Percentiles rank a stretch among this genome's conserved stretches.
These are phyloP conservation scores for Boechera stricta DNA, from an alignment of 345 rosid species.

Conservation along the genomic window DNA sequence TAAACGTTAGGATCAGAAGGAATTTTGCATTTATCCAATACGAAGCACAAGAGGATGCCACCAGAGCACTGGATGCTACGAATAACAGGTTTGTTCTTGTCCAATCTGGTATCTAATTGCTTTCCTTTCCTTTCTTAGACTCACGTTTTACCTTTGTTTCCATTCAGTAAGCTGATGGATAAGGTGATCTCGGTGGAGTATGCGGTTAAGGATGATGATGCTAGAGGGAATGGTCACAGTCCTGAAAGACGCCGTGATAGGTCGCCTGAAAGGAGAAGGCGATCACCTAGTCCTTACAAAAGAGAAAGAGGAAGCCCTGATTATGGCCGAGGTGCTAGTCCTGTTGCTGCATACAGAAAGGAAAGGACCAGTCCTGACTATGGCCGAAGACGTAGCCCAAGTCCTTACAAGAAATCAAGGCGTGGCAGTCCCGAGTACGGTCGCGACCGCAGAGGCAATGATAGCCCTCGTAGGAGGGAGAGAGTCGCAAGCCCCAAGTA, in stretches of 20 bases:
- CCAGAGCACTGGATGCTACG: constrained; percentile 81
- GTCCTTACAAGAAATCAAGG: constrained; percentile 64
- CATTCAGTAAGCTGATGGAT: constrained; percentile 88
- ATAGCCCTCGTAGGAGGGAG: constrained; percentile 66
- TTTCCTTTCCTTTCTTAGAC: constrained; percentile 10
- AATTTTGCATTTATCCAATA: constrained; percentile 95
- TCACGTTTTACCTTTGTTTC: neutral
- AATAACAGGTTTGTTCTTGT: constrained; percentile 64
- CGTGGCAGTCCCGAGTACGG: constrained; percentile 64
- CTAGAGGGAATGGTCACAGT: constrained; percentile 66
- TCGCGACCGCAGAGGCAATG: constrained; percentile 54
- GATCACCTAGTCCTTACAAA: constrained; percentile 78
- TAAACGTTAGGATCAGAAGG: constrained; percentile 90
- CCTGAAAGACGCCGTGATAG: constrained; percentile 80
- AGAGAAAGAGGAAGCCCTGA: constrained; percentile 96
- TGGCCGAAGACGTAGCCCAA: constrained; percentile 67
- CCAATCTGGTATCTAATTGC: neutral
- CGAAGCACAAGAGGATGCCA: constrained; percentile 89
- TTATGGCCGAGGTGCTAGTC: constrained; percentile 83
- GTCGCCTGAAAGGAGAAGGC: constrained; percentile 79
- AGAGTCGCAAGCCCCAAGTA: constrained; percentile 54
- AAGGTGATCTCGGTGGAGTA: constrained; percentile 92
- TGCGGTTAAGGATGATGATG: constrained; percentile 92
- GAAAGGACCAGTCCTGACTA: constrained; percentile 81
- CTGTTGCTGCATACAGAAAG: constrained; percentile 55